These are phyloP conservation scores for Sicyos edulis DNA, from an alignment of 306 rosid species.

Conservation along the genomic window DNA sequence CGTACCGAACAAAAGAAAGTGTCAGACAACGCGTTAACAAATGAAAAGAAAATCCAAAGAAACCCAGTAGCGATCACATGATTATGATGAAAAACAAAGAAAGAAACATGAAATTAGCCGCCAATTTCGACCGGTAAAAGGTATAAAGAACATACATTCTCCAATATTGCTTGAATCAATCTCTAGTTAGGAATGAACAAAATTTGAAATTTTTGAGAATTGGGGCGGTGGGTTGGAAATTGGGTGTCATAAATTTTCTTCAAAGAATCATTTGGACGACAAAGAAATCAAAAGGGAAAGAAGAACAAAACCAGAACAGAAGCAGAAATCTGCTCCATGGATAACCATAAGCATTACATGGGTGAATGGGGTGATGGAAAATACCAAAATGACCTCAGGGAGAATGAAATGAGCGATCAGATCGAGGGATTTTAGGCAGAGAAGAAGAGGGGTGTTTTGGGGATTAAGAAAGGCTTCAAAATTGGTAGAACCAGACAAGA, in stretches of 20 bases:
- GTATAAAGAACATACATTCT: slow-evolving; percentile 14
- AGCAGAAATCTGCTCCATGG: slow-evolving; percentile 19
- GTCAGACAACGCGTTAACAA: neutral
- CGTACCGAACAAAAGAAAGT: neutral
- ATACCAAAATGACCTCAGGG: neutral
- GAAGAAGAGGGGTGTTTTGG: slow-evolving; percentile 1
- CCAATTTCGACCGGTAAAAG: slow-evolving; percentile 6
- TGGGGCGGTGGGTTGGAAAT: neutral
- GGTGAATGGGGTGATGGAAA: slow-evolving; percentile 19
- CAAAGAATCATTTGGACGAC: neutral
- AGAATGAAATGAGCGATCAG: neutral
- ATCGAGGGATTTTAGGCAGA: neutral
- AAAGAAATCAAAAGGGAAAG: slow-evolving; percentile 9
- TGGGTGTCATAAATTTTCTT: neutral
- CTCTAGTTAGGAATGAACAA: neutral
- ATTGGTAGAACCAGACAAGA: slow-evolving; percentile 12
- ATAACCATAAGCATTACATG: slow-evolving; percentile 32
- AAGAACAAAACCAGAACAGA: slow-evolving; percentile 15
- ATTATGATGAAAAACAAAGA: neutral
- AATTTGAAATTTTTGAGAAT: neutral
- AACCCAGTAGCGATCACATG: slow-evolving; percentile 7
- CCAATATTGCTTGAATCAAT: neutral
- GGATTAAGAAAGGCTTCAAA: slow-evolving; percentile 1
- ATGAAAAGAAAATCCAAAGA: neutral
- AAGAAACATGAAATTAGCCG: slow-evolving; percentile 7